Conservation (phyloP, 331 rosid genomes). For the Malus hybrid region DNA sequence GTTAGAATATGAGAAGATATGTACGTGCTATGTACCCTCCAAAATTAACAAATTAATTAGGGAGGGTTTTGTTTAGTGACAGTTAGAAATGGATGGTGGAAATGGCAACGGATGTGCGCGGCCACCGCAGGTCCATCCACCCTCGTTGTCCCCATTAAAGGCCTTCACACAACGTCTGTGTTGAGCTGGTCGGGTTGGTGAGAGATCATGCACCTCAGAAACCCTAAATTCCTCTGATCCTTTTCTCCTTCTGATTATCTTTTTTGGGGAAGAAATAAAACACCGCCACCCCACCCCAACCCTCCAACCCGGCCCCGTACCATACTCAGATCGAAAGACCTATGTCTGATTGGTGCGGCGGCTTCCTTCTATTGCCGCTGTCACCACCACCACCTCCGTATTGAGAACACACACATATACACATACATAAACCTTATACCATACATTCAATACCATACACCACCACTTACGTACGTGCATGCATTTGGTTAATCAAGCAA, state of each 20-base stretch:
- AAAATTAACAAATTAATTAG: background rate
- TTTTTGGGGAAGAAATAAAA: background rate
- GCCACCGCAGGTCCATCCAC: conserved; percentile 3
- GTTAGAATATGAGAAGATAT: background rate
- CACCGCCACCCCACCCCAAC: background rate
- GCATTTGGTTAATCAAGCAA: background rate
- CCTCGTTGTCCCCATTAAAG: conserved; percentile 28
- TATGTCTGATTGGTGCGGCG: background rate
- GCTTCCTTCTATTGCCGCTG: background rate
- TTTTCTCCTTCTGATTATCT: background rate
- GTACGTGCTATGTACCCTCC: background rate
- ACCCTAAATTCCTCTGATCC: background rate
- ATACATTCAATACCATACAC: background rate
- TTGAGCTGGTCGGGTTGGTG: conserved; percentile 35
- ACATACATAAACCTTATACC: background rate
- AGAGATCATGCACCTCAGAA: conserved; percentile 1
- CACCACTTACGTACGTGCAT: background rate
- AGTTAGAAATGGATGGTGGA: conserved; percentile 59
- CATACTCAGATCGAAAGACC: background rate
- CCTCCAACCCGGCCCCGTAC: conserved; percentile 3
- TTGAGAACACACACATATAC: background rate
- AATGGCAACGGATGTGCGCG: conserved; percentile 1
- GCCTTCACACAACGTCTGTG: background rate
- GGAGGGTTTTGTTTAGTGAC: conserved; percentile 7
- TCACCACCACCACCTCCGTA: background rate